Base-by-base conservation (phyloP, 176 grass and related monocot species). In the Oropetium thomaeum region DNA sequence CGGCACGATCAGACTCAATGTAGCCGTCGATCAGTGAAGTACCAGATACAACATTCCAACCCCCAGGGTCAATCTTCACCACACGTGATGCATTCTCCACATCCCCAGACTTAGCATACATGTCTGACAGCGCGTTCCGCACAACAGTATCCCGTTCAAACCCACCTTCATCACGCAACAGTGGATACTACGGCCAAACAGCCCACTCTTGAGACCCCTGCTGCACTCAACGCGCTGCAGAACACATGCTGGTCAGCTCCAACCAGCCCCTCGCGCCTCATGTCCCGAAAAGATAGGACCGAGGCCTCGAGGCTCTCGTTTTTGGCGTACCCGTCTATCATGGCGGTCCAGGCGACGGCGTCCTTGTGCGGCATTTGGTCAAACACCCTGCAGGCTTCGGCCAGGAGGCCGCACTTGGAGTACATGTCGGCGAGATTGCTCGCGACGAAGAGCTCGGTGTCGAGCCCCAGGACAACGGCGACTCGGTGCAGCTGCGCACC, bases 371-470 rank as follows among this genome's bases (percentile, higher is more conserved):
- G 86, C 90, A 92, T 92, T 83, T 86, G 53, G 17, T 86, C 86
- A 38, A 92, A 92, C 28, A 92, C 65, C 80, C 37, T 78, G 41
- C 79, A 80, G 0, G 86, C 85, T 3, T 88, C 89, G 0, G 4
- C 39, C 70, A 92, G 23, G 1, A 69, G 54, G 6, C 89, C 79
- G 60, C 79, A 92, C 61, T 68, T 84, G 16, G 82, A 79, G 59
- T 88, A 92, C 85, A 92, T 88, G 10, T 85, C 79, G 3, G 82
- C 89, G 12, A 92, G 75, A 65, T 76, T 92, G 34, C 89, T 92
- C 28, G 69, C 89, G 26, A 92, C 85, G 44, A 88, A 82, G 51
- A 92, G 73, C 52, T 92, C 85, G 5, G 10, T 35, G 28, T 85
- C 70, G 54, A 82, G 76, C 4, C 82, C 85, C 13, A 83, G 13